Percentiles rank a stretch among this genome's conserved stretches.
Evolutionary conservation across 805 yeast genomes (phyloP).

Genomic region (Candida railenensis): DNA sequence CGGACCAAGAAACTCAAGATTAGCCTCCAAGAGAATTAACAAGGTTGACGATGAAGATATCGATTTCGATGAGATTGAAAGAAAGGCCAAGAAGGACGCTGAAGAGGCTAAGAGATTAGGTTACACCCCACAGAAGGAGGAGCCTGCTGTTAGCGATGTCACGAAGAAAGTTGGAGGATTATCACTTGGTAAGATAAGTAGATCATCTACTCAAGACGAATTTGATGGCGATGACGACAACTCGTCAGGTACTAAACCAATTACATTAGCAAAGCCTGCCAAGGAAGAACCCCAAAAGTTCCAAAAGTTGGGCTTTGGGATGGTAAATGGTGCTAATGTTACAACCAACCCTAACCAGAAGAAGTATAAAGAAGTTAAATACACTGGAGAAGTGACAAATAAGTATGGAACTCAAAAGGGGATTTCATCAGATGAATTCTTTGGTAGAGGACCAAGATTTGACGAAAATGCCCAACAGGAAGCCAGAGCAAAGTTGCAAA

Average conservation of each 20-base stretch:
- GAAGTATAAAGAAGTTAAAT: slow-evolving; percentile 55
- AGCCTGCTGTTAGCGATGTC: slow-evolving; percentile 2
- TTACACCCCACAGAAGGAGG: slow-evolving; percentile 41
- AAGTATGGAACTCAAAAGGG: slow-evolving; percentile 90
- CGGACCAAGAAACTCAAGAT: slow-evolving; percentile 53
- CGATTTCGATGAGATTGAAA: slow-evolving; percentile 63
- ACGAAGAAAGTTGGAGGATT: slow-evolving; percentile 5
- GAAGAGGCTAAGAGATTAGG: slow-evolving; percentile 61
- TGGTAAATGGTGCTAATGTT: slow-evolving; percentile 66
- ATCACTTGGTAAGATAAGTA: background rate
- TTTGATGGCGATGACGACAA: slow-evolving; percentile 8
- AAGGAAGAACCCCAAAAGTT: slow-evolving; percentile 63
- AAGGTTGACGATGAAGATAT: slow-evolving; percentile 51
- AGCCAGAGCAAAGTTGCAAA: slow-evolving; percentile 76
- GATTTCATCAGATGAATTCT: slow-evolving; percentile 91
- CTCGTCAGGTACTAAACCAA: slow-evolving; percentile 1
- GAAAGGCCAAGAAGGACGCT: slow-evolving; percentile 79
- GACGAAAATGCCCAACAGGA: slow-evolving; percentile 78
- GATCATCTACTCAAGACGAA: background rate
- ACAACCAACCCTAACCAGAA: slow-evolving; percentile 20
- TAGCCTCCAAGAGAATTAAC: slow-evolving; percentile 49
- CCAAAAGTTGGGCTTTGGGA: slow-evolving; percentile 88
- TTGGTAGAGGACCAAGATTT: slow-evolving; percentile 78
- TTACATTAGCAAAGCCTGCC: slow-evolving; percentile 23
- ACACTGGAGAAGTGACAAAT: slow-evolving; percentile 71